Conservation (phyloP, 441 rosid species). For the Mallotus repandus region DNA sequence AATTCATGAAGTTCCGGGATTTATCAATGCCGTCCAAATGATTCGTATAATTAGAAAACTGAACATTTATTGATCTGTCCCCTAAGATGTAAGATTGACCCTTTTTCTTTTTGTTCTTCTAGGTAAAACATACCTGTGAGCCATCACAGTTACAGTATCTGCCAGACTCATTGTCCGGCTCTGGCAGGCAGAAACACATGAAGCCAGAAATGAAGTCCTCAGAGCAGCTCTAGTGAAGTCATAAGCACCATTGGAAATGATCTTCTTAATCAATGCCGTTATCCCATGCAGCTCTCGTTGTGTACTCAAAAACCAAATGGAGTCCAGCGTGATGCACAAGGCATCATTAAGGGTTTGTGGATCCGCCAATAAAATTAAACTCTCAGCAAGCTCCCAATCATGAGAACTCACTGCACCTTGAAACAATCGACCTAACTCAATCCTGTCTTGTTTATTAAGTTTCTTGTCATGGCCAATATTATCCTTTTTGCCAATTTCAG, state of each 20-base stretch:
- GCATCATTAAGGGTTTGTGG: slow-evolving; percentile 81
- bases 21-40: not conserved
- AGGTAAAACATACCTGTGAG: slow-evolving; percentile 57
- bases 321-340: slow-evolving; percentile 80
- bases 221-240: slow-evolving; percentile 95
- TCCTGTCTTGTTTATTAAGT: slow-evolving; percentile 64
- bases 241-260: slow-evolving; percentile 78
- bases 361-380: slow-evolving; percentile 63
- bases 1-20: not conserved
- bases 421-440: slow-evolving; percentile 73
- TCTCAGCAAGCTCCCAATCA: slow-evolving; percentile 82
- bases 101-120: not conserved
- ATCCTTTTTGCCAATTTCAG: slow-evolving; percentile 46
- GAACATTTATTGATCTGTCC: slow-evolving; percentile 4
- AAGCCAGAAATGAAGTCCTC: slow-evolving; percentile 91
- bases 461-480: slow-evolving; percentile 55
- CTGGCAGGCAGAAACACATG: slow-evolving; percentile 95
- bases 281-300: slow-evolving; percentile 63
- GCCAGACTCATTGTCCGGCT: slow-evolving; percentile 82
- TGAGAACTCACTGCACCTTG: slow-evolving; percentile 83
- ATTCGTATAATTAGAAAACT: slow-evolving; percentile 5
- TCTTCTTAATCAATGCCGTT: slow-evolving; percentile 67
- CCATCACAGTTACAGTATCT: slow-evolving; percentile 90
- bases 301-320: slow-evolving; percentile 88
- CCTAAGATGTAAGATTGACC: slow-evolving; percentile 1